These are phyloP conservation scores for Magnusiomyces suaveolens DNA, from an alignment of 1,139 yeast genomes.

Conservation along the genomic window DNA sequence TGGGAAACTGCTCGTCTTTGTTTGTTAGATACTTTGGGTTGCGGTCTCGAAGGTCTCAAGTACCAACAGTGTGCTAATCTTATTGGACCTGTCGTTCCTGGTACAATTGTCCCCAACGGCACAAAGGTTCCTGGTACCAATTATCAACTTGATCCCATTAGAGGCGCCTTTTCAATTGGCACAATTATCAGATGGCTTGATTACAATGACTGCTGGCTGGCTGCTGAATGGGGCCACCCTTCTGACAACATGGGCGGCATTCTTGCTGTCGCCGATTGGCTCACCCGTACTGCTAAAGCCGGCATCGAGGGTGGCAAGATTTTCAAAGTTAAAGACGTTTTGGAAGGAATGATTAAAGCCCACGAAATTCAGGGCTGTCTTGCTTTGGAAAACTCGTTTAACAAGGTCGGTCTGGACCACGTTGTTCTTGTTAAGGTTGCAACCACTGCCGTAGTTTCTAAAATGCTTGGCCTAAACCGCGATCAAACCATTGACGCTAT, in stretches of 20 bases:
- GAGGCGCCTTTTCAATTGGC: conserved; percentile 50
- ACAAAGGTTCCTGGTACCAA: conserved; percentile 45
- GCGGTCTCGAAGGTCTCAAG: conserved; percentile 52
- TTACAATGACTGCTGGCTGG: conserved; percentile 54
- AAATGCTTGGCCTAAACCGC: conserved; percentile 40
- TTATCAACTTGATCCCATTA: conserved; percentile 44
- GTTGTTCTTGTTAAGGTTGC: conserved; percentile 53
- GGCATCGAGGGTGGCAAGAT: conserved; percentile 35
- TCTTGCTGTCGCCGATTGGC: conserved; percentile 48
- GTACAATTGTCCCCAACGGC: conserved; percentile 46
- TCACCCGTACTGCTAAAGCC: conserved; percentile 40
- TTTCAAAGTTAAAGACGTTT: conserved; percentile 41
- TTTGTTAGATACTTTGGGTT: conserved; percentile 47
- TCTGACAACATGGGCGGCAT: conserved; percentile 52
- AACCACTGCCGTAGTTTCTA: conserved; percentile 49
- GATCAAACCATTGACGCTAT: conserved; percentile 47
- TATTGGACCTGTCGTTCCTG: conserved; percentile 48
- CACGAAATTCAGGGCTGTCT: conserved; percentile 52
- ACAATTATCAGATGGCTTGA: conserved; percentile 51
- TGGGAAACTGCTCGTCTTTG: conserved; percentile 46
- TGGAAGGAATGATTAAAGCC: conserved; percentile 50
- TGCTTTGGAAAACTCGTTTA: conserved; percentile 50
- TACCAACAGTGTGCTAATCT: conserved; percentile 42
- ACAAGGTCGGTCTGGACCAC: conserved; percentile 52
- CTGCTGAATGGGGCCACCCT: conserved; percentile 61